Base-by-base conservation (phyloP, 2,329 filamentous ascomycete species). In the Colletotrichum somersetense region DNA sequence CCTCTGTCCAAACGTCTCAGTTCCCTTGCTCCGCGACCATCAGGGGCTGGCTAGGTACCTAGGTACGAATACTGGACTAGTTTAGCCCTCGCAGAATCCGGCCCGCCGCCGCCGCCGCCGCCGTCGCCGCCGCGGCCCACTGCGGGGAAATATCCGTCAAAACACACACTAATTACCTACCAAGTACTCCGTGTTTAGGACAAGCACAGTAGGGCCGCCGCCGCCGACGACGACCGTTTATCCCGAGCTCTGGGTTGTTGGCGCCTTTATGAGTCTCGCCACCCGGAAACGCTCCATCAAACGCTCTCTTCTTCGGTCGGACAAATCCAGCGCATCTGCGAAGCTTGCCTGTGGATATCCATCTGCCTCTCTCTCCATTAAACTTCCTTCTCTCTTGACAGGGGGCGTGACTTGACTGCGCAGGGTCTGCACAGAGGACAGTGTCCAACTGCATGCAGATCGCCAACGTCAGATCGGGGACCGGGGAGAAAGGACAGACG, bases 131-230 rank as follows among this genome's bases (percentile, higher is more conserved):
- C 26, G 26, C 26, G 26, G 18, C 56, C 64, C 56, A 58, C 52
- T 71, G 64, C 40, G 64, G 68, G 26, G 65, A 71, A 53, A 52
- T 44, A 52, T 48, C 57, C 44, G 20, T 46, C 42, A 20, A 46
- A n/a, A 18, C 7, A 16, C 26, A 26, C 26, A 26, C 26, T 26
- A 26, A 26, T 26, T 26, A 26, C 26, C 26, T 26, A 26, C 26
- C 26, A 26, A 26, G 26, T 26, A 26, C 26, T 26, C 26, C 26
- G 26, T 26, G 26, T 26, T 3, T 26, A 26, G 26, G 26, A 26
- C 12, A 10, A 2, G 11, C 38, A 40, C 38, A 14, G 38, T 14
- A 18, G 40, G 30, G 44, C 44, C 16, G 18, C 55, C 16, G 18
- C 55, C 33, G 23, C 2, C 6, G 20, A 8, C 42, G 35, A 38